Conservation (phyloP, 1,284 basidiomycete species). For the Malassezia arunalokei region DNA sequence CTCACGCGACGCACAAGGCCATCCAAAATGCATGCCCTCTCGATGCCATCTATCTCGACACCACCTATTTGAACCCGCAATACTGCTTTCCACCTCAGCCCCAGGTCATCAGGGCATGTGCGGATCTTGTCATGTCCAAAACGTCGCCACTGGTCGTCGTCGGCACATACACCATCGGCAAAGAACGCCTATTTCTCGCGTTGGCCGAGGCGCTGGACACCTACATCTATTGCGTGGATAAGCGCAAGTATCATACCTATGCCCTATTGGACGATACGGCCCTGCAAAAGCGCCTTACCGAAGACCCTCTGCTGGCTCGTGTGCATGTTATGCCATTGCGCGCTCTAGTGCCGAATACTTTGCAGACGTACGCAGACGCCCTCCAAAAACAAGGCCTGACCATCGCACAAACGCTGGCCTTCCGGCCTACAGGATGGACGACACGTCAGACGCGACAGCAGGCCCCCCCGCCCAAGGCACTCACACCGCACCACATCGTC, state of each 20-base stretch:
- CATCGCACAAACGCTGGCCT: constrained; percentile 66
- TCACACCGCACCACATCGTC: not conserved
- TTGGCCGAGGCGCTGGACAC: constrained; percentile 68
- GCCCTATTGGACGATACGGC: constrained; percentile 51
- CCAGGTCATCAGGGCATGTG: constrained; percentile 80
- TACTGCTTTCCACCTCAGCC: constrained; percentile 92
- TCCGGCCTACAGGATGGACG: constrained; percentile 91
- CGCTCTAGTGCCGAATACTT: constrained; percentile 63
- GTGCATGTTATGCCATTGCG: constrained; percentile 77
- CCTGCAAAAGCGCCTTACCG: constrained; percentile 64
- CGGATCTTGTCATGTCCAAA: constrained; percentile 52
- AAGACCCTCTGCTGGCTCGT: constrained; percentile 60
- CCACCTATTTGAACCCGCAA: constrained; percentile 86
- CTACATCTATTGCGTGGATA: constrained; percentile 79
- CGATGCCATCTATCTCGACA: constrained; percentile 85
- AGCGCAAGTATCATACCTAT: constrained; percentile 37
- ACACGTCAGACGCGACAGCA: constrained; percentile 53
- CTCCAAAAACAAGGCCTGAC: constrained; percentile 61
- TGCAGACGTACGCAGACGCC: constrained; percentile 56
- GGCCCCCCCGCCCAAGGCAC: not conserved
- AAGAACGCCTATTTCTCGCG: constrained; percentile 90
- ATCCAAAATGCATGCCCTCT: constrained; percentile 46
- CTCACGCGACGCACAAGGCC: constrained; percentile 29
- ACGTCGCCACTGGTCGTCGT: constrained; percentile 59
- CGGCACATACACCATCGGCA: constrained; percentile 92